Conservation (phyloP, 2,329 filamentous ascomycete species). For the Escovopsis weberi region DNA sequence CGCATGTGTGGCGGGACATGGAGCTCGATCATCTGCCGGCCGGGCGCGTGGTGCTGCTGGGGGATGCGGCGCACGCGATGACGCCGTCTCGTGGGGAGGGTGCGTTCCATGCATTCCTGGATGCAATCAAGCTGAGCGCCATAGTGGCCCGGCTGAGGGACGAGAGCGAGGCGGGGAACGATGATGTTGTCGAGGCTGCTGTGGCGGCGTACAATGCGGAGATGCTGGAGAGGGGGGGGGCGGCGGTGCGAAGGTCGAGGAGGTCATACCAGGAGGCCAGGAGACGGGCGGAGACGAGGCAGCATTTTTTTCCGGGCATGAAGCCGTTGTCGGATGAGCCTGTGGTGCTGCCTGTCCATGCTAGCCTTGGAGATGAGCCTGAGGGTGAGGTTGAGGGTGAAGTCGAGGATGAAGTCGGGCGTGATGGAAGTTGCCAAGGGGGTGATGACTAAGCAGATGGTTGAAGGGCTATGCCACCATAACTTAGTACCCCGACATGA, state of each 20-base stretch:
- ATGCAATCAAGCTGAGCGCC: constrained; percentile 21
- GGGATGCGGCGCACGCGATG: constrained; percentile 26
- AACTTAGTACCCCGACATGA: no score
- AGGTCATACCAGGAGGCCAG: neutral
- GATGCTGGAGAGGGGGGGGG: constrained; percentile 12
- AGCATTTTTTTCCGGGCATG: no score
- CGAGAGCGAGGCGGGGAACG: constrained; percentile 9
- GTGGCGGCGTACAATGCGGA: constrained; percentile 12
- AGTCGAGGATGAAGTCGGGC: no score
- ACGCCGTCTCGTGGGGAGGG: constrained; percentile 27
- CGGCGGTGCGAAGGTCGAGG: constrained; percentile 7
- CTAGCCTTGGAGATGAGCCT: no score
- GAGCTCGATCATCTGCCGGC: constrained; percentile 19
- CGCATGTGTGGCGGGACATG: constrained; percentile 3
- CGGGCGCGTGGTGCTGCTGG: constrained; percentile 24
- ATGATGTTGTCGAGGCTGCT: neutral
- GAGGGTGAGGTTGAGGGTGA: no score
- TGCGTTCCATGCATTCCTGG: constrained; percentile 17
- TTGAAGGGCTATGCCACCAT: no score
- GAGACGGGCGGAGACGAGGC: no score
- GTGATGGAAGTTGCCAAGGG: no score
- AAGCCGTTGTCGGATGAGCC: no score
- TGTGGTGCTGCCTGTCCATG: no score
- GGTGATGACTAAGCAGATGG: no score
- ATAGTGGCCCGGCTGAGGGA: no score